Base-by-base conservation (phyloP, 2,329 filamentous ascomycete species). In the Orbilia brochopaga region DNA sequence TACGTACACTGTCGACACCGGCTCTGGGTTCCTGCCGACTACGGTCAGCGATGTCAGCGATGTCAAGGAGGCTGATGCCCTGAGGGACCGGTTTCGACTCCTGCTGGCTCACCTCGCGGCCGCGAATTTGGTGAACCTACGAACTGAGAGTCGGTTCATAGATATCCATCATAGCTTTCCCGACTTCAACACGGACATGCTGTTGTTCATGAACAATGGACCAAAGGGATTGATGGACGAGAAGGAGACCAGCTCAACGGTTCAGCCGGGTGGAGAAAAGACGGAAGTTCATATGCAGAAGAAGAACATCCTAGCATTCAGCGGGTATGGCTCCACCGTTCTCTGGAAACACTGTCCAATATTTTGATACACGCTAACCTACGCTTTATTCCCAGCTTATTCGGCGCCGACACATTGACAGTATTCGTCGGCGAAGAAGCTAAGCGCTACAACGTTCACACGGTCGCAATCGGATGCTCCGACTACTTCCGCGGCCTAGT, bases 171-270 rank as follows among this genome's bases (percentile, higher is more conserved):
- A 69, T n/a, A 35, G 27, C 0, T 53, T 69, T 32, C 52, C 64
- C 2, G 64, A 62, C n/a, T 69, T 69, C 27, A 62, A 30, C 42
- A 69, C 57, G 10, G 52, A 69, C 17, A 62, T 69, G 57, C n/a
- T 69, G n/a, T 30, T 58, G 35, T 69, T 60, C 19, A 37, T 67
- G 50, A 50, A 8, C 24, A 10, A 23, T 42, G 15, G 30, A n/a
- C 2, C 24, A 15, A 30, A 61, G 15, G 40, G 1, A 61, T 30
- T 19, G 2, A 19, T 6, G 13, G 42, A 46, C 17, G 37, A 11
- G 35, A 27, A 58, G 21, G 19, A 30, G 35, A 48, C 37, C 32
- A 48, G 40, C 42, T 32, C 55, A 32, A 32, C 2, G 32, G 17
- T 19, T 30, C 37, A 48, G 37, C 23, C 27, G 8, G 27, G 48